These are phyloP conservation scores for thale cress (Arabidopsis thaliana) DNA, from an alignment of 345 rosid species.

Conservation along the genomic window DNA sequence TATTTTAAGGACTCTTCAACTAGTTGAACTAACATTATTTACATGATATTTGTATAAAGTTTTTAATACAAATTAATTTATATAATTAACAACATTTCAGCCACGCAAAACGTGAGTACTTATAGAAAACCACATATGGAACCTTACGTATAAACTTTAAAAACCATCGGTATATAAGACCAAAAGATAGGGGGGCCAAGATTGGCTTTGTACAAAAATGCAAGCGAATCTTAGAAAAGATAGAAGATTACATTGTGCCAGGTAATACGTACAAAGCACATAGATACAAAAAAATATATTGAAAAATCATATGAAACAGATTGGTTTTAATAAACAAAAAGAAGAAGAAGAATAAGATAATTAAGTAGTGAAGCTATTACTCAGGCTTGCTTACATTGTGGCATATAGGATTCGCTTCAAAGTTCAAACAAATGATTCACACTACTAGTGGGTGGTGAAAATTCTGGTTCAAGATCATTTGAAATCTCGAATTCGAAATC, in stretches of 20 bases:
- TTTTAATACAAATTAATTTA: neutral
- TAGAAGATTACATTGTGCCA: neutral
- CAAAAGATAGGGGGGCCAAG: slow-evolving; percentile 25
- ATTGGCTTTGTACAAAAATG: slow-evolving; percentile 36
- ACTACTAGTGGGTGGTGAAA: neutral
- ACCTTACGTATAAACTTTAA: neutral
- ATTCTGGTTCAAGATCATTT: neutral
- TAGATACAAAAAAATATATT: neutral
- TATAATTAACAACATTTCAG: neutral
- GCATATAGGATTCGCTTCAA: neutral
- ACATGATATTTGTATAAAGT: neutral
- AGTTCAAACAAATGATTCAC: neutral
- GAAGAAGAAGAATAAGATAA: slow-evolving; percentile 9
- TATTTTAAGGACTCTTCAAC: neutral
- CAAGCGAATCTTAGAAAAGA: slow-evolving; percentile 15
- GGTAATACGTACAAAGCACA: neutral
- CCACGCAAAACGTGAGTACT: slow-evolving; percentile 12
- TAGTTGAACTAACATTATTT: neutral
- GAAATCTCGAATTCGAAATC: slow-evolving; percentile 5
- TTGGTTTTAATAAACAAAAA: slow-evolving; percentile 4
- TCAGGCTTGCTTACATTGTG: slow-evolving; percentile 16
- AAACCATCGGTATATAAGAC: slow-evolving; percentile 11
- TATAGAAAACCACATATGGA: neutral
- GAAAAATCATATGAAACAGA: neutral
- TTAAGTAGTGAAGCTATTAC: neutral